These are phyloP conservation scores for Rhynchospora tenuis DNA, from an alignment of 176 grass and related monocot genomes.

Conservation along the genomic window DNA sequence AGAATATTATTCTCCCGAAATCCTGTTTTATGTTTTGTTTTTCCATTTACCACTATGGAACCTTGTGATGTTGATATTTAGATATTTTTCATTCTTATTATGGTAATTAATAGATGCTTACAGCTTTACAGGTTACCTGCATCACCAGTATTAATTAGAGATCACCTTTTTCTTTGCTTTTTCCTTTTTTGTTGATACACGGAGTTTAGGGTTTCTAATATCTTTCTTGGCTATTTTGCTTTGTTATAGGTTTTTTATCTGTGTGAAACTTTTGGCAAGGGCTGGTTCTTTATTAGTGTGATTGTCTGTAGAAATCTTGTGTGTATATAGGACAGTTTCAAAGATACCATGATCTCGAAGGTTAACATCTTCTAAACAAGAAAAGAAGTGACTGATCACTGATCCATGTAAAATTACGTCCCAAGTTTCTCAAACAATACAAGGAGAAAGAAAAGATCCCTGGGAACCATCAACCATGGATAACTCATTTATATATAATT, in stretches of 20 bases:
- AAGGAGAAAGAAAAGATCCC: neutral
- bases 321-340: neutral
- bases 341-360: neutral
- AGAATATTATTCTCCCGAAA: too few relatives aligned
- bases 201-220: neutral
- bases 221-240: neutral
- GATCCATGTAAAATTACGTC: too few relatives aligned
- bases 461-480: neutral
- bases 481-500: neutral
- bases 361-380: neutral
- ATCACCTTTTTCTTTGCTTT: neutral
- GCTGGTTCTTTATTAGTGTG: neutral
- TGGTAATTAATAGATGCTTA: neutral
- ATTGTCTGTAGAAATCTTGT: neutral
- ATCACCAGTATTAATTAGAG: neutral
- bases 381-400: neutral
- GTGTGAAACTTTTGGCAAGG: neutral
- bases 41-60: neutral
- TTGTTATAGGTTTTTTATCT: neutral
- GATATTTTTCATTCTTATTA: neutral
- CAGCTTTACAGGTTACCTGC: neutral
- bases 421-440: neutral
- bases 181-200: neutral
- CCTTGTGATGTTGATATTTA: neutral
- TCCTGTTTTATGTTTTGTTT: neutral